Conservation (phyloP, 352 stramenopile genomes). For the Pythium dissotocum region DNA sequence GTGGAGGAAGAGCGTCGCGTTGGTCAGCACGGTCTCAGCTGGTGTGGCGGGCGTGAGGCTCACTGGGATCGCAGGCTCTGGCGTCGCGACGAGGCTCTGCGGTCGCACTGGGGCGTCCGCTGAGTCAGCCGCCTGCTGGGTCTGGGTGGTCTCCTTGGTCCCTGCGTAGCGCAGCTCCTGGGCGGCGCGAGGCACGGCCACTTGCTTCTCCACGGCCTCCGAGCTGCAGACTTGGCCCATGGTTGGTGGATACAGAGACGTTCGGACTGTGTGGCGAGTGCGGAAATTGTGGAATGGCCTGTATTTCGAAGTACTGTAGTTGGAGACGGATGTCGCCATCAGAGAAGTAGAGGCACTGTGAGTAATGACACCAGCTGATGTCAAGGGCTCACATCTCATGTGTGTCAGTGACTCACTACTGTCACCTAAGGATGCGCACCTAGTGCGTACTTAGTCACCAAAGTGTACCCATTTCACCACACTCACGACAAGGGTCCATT, state of each 20-base stretch:
- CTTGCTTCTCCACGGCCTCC: background rate
- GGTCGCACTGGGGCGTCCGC: background rate
- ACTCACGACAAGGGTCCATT: background rate
- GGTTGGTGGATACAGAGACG: background rate
- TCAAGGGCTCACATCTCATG: background rate
- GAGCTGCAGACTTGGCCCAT: constrained; percentile 1
- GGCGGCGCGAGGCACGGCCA: background rate
- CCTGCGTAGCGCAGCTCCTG: background rate
- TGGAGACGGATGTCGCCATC: too few relatives aligned
- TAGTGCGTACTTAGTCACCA: background rate
- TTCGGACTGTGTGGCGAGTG: background rate
- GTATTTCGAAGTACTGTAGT: too few relatives aligned
- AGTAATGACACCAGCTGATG: constrained; percentile 5
- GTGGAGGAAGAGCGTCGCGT: background rate
- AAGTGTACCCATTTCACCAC: background rate
- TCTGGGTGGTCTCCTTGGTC: background rate
- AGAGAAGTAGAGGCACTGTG: too few relatives aligned
- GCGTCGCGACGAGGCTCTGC: background rate
- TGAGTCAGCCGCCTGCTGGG: background rate
- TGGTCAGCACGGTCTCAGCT: background rate
- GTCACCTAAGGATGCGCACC: background rate
- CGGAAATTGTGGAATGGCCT: background rate
- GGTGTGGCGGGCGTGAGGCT: background rate
- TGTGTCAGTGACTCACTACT: background rate
- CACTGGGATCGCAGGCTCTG: background rate